phyloP scores from a whole-genome alignment of 176 grass and related monocot species.

The Aegilops tauschii region DNA sequence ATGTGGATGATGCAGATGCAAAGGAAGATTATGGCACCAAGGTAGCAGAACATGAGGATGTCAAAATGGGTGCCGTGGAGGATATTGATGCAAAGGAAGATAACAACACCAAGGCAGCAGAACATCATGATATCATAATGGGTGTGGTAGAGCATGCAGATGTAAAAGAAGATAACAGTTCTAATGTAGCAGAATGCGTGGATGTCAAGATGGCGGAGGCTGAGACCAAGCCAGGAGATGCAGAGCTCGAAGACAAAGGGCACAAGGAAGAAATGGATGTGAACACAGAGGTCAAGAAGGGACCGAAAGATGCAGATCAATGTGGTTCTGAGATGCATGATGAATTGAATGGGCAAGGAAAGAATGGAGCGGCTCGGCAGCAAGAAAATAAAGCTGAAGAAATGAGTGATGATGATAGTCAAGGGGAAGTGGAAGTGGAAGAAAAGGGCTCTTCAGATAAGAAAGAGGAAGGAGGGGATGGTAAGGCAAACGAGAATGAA shows the following conservation, averaged over 20 bases:
- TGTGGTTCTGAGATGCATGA: slow-evolving; percentile 19
- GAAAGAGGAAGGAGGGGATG: neutral
- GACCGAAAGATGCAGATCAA: slow-evolving; percentile 4
- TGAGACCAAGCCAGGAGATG: slow-evolving; percentile 27
- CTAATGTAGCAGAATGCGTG: neutral
- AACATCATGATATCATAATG: neutral
- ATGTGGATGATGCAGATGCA: neutral
- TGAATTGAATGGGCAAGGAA: slow-evolving; percentile 25
- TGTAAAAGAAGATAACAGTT: neutral
- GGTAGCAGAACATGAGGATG: slow-evolving; percentile 23
- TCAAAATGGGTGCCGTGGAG: slow-evolving; percentile 12
- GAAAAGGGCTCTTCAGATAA: slow-evolving; percentile 35
- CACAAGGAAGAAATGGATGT: slow-evolving; percentile 31
- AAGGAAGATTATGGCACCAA: slow-evolving; percentile 17
- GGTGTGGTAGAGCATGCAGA: neutral
- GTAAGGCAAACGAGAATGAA: neutral
- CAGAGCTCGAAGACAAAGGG: slow-evolving; percentile 6
- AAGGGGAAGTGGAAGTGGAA: slow-evolving; percentile 31
- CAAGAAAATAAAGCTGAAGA: slow-evolving; percentile 29
- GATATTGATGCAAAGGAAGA: slow-evolving; percentile 26
- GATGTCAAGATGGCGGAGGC: slow-evolving; percentile 1
- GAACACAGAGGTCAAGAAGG: neutral
- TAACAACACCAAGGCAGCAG: neutral
- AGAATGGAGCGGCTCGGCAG: neutral
- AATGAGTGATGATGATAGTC: slow-evolving; percentile 9